Conservation (phyloP, 2,329 filamentous ascomycete genomes). For the Acephala macrosclerotiorum region DNA sequence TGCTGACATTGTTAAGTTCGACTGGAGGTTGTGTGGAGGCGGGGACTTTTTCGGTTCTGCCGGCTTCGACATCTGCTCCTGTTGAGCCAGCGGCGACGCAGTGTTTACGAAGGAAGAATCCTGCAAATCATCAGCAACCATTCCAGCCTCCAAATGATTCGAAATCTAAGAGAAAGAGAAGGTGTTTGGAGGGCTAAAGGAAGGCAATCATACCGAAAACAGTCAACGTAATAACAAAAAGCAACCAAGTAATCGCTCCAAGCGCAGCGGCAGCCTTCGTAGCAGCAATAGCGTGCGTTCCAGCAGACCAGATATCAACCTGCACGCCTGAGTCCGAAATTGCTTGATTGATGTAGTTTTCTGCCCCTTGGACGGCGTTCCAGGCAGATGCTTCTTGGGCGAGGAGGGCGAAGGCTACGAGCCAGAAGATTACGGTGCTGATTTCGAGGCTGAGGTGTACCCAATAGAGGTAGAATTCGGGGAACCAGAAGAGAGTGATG, state of each 20-base stretch:
- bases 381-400: slow-evolving; percentile 17
- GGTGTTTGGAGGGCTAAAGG: not conserved
- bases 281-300: not conserved
- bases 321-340: not conserved
- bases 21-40: not conserved
- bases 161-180: not conserved
- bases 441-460: slow-evolving; percentile 21
- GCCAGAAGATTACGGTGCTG: slow-evolving; percentile 22
- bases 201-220: slow-evolving; percentile 23
- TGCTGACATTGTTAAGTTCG: slow-evolving; percentile 7
- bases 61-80: slow-evolving; percentile 9
- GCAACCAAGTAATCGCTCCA: slow-evolving; percentile 18
- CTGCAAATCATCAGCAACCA: not conserved
- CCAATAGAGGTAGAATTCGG: slow-evolving; percentile 24
- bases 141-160: not conserved
- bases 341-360: not conserved
- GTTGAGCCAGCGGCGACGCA: slow-evolving; percentile 12
- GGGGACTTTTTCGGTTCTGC: not conserved
- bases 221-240: slow-evolving; percentile 19
- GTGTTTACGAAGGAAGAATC: slow-evolving; percentile 18
- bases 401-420: slow-evolving; percentile 26
- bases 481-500: slow-evolving; percentile 16
- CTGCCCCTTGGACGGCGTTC: not conserved
- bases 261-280: slow-evolving; percentile 20
- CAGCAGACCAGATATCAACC: not conserved